Percentiles rank a stretch among this genome's conserved stretches.
phyloP scores from a whole-genome alignment of 768 basidiomycete genomes.

The Hygrophoropsis aurantiaca region DNA sequence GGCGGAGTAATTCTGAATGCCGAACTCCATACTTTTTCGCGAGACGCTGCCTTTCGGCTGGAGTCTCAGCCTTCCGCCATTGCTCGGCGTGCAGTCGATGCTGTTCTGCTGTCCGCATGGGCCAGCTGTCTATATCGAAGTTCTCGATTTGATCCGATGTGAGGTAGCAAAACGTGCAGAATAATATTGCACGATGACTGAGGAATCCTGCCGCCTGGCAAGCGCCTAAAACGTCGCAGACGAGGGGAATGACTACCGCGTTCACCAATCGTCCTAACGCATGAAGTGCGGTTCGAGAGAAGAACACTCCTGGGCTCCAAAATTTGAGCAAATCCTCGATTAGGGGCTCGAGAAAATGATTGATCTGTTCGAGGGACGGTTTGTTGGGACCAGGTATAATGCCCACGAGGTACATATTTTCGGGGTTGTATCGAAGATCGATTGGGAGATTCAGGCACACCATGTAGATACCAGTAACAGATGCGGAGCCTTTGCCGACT shows the following conservation, averaged over 20 bases:
- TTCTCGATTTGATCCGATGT: conserved; percentile 2
- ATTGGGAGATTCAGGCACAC: conserved; percentile 35
- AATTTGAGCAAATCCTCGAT: conserved; percentile 16
- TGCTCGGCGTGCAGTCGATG: conserved; percentile 34
- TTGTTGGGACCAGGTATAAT: conserved; percentile 39
- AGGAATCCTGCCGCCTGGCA: conserved; percentile 13
- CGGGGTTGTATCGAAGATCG: conserved; percentile 26
- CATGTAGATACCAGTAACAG: conserved; percentile 19
- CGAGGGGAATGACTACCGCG: conserved; percentile 19
- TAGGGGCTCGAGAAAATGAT: conserved; percentile 19
- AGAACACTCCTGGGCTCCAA: conserved; percentile 15
- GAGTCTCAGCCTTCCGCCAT: conserved; percentile 12
- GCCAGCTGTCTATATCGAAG: conserved; percentile 7
- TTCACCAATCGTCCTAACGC: conserved; percentile 8
- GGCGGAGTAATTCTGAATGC: conserved; percentile 10
- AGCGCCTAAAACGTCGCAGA: conserved; percentile 27
- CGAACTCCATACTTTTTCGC: conserved; percentile 9
- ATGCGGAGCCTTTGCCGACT: conserved; percentile 20
- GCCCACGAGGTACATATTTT: conserved; percentile 44
- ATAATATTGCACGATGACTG: conserved; percentile 12
- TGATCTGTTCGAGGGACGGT: conserved; percentile 15
- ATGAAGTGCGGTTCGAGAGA: conserved; percentile 10
- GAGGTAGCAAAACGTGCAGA: conserved; percentile 12
- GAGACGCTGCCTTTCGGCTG: neutral
- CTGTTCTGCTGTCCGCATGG: conserved; percentile 7